phyloP scores from a whole-genome alignment of 2,329 filamentous ascomycete genomes.

The Alternaria tenuissima region DNA sequence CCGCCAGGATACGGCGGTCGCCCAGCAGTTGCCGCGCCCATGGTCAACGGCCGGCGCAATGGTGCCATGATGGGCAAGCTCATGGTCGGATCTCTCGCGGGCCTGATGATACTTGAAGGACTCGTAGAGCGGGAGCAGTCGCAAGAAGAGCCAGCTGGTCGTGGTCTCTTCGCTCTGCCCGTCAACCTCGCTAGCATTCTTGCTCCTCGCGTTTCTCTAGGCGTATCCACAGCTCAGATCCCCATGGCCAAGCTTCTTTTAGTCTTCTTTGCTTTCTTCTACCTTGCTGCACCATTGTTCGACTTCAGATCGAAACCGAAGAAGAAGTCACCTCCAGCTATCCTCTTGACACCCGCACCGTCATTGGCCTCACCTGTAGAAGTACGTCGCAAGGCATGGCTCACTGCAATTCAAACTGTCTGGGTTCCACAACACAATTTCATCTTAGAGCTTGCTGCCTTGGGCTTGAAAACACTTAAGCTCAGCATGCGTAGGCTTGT shows the following conservation, averaged over 20 bases:
- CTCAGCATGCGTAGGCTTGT: slow-evolving; percentile 80
- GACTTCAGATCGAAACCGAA: slow-evolving; percentile 65
- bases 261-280: slow-evolving; percentile 63
- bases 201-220: slow-evolving; percentile 44
- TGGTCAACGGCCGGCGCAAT: slow-evolving; percentile 54
- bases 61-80: slow-evolving; percentile 72
- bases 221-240: slow-evolving; percentile 43
- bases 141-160: slow-evolving; percentile 53
- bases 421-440: slow-evolving; percentile 91
- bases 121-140: slow-evolving; percentile 70
- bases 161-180: slow-evolving; percentile 55
- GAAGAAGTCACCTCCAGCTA: slow-evolving; percentile 54
- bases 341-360: slow-evolving; percentile 62
- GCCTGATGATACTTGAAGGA: slow-evolving; percentile 90
- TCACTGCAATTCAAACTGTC: slow-evolving; percentile 89
- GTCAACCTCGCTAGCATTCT: slow-evolving; percentile 43
- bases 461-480: slow-evolving; percentile 81
- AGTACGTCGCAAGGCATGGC: slow-evolving; percentile 87
- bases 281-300: slow-evolving; percentile 65
- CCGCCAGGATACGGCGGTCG: slow-evolving; percentile 42
- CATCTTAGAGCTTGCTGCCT: slow-evolving; percentile 81
- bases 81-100: slow-evolving; percentile 91
- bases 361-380: slow-evolving; percentile 83
- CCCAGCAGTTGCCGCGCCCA: slow-evolving; percentile 37
- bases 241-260: slow-evolving; percentile 61